phyloP scores from a whole-genome alignment of 345 rosid genomes.

The Toxicodendron radicans region DNA sequence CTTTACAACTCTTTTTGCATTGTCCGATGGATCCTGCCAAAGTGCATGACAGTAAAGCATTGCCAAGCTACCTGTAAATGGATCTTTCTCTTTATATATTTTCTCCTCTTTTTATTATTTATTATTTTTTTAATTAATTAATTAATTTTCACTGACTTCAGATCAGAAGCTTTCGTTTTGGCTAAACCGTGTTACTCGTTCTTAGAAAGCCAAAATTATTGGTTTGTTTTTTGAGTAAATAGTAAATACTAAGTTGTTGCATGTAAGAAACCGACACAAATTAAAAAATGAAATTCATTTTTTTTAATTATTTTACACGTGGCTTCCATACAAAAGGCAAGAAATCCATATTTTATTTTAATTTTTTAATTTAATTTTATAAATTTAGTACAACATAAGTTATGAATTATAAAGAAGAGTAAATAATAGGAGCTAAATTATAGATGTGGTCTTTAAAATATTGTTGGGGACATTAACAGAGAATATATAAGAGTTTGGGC shows the following conservation, averaged over 20 bases:
- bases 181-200: neutral
- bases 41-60: conserved; percentile 50
- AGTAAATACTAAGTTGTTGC: neutral
- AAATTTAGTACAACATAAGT: too few relatives aligned
- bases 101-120: neutral
- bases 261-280: too few relatives aligned
- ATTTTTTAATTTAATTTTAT: too few relatives aligned
- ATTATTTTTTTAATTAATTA: neutral
- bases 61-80: neutral
- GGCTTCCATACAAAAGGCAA: neutral
- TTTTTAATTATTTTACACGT: neutral
- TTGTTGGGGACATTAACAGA: neutral
- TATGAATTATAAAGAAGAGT: too few relatives aligned
- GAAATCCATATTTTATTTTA: too few relatives aligned
- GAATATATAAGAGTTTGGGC: neutral
- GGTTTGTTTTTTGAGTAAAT: neutral
- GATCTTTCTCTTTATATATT: too few relatives aligned
- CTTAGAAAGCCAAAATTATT: neutral
- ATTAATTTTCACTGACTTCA: neutral
- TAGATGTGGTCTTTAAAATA: neutral
- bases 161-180: neutral
- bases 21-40: conserved; percentile 39
- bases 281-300: too few relatives aligned
- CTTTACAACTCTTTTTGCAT: conserved; percentile 21
- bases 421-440: too few relatives aligned